Evolutionary conservation across 176 grass and related monocot species (phyloP).

Genomic region (Triticum urartu): DNA sequence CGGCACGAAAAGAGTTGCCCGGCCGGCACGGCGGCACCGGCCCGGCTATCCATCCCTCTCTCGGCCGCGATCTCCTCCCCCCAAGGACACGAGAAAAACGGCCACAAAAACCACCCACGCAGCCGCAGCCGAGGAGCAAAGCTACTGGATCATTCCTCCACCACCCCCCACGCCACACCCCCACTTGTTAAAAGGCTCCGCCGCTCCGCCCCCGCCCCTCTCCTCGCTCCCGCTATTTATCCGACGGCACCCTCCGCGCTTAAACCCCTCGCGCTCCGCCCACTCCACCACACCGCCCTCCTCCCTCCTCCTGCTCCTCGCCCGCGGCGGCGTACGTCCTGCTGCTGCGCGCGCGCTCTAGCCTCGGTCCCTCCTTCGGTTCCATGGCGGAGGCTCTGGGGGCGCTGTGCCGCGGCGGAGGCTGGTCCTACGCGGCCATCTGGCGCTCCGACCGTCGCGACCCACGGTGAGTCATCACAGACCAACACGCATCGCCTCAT

Average conservation of each 20-base stretch:
- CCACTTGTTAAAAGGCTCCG: slow-evolving; percentile 19
- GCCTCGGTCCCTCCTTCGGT: not conserved
- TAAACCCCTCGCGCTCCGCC: slow-evolving; percentile 34
- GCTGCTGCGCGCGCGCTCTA: not conserved
- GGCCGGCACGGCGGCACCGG: slow-evolving; percentile 11
- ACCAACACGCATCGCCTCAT: not conserved
- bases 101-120: not conserved
- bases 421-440: slow-evolving; percentile 87
- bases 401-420: slow-evolving; percentile 60
- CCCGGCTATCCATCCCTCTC: not conserved
- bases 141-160: not conserved
- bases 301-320: not conserved
- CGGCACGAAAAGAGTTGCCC: not conserved
- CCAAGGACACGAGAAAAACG: slow-evolving; percentile 10
- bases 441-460: slow-evolving; percentile 79
- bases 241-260: not conserved
- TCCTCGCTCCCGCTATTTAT: slow-evolving; percentile 35
- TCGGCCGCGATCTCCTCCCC: not conserved
- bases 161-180: not conserved
- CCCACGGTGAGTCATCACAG: slow-evolving; percentile 42
- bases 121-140: not conserved
- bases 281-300: not conserved
- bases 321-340: not conserved
- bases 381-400: slow-evolving; percentile 56
- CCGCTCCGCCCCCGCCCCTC: not conserved